phyloP scores from a whole-genome alignment of 495 filamentous ascomycete species.

The Trypethelium eluteriae region DNA sequence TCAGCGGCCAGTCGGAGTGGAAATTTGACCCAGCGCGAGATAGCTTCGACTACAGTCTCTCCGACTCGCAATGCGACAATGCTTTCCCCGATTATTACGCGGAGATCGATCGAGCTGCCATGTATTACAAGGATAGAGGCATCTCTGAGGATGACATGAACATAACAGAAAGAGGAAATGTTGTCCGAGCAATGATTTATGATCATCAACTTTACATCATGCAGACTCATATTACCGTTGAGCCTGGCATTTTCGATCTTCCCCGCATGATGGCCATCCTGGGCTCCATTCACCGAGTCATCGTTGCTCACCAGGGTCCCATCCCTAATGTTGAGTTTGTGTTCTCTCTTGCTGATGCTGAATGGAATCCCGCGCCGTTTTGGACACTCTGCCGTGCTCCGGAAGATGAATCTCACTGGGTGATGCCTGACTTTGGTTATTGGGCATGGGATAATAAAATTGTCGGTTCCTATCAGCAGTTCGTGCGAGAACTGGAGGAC shows the following conservation, averaged over 20 bases:
- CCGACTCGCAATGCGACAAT: slow-evolving; percentile 22
- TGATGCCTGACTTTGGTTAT: slow-evolving; percentile 33
- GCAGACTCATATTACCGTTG: not conserved
- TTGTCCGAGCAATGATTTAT: slow-evolving; percentile 22
- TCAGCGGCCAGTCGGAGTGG: slow-evolving; percentile 13
- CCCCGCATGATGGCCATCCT: slow-evolving; percentile 22
- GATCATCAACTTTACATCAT: slow-evolving; percentile 26
- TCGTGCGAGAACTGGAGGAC: not conserved
- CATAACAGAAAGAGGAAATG: slow-evolving; percentile 15
- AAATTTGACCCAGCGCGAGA: slow-evolving; percentile 19
- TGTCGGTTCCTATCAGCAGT: slow-evolving; percentile 17
- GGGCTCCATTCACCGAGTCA: slow-evolving; percentile 23
- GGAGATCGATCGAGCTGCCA: slow-evolving; percentile 25
- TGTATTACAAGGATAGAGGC: slow-evolving; percentile 12
- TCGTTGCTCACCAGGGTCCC: slow-evolving; percentile 12
- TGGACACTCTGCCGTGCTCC: slow-evolving; percentile 12
- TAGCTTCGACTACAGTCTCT: slow-evolving; percentile 20
- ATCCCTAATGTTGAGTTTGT: slow-evolving; percentile 31
- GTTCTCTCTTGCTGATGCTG: slow-evolving; percentile 23
- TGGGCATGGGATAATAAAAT: slow-evolving; percentile 25
- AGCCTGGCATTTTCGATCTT: slow-evolving; percentile 11
- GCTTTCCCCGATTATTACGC: slow-evolving; percentile 25
- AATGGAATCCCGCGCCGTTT: slow-evolving; percentile 3
- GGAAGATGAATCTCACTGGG: slow-evolving; percentile 25
- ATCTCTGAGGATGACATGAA: slow-evolving; percentile 1